These are phyloP conservation scores for Porpolomopsis calyptriformis DNA, from an alignment of 768 basidiomycete species.

Conservation along the genomic window DNA sequence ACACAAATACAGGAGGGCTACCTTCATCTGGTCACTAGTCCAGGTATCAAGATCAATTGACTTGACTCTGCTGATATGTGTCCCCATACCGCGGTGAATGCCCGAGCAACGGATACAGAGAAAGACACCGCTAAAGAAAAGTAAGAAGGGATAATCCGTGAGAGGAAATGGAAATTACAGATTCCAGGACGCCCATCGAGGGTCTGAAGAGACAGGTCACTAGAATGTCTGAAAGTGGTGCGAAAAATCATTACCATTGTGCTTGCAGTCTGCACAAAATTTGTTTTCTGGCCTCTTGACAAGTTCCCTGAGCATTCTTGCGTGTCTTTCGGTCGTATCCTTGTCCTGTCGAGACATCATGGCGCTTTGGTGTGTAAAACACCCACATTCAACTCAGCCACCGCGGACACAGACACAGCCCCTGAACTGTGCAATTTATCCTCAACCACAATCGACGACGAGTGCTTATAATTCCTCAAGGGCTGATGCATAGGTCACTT, in stretches of 20 bases:
- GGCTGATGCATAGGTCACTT: slow-evolving; percentile 3
- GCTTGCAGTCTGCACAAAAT: slow-evolving; percentile 91
- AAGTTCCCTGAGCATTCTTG: slow-evolving; percentile 72
- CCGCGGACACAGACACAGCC: too few species aligned
- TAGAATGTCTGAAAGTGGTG: not conserved
- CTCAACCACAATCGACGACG: too few species aligned
- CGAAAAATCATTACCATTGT: slow-evolving; percentile 59
- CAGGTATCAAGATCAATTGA: slow-evolving; percentile 96
- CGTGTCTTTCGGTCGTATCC: slow-evolving; percentile 70
- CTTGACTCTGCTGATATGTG: slow-evolving; percentile 95
- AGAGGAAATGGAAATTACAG: slow-evolving; percentile 35
- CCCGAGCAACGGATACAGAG: slow-evolving; percentile 97
- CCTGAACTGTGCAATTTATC: too few species aligned
- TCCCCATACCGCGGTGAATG: slow-evolving; percentile 95
- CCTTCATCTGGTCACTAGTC: slow-evolving; percentile 97
- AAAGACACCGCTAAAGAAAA: slow-evolving; percentile 63
- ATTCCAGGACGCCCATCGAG: slow-evolving; percentile 98
- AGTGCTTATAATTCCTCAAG: too few species aligned
- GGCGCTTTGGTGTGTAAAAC: too few species aligned
- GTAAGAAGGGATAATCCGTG: not conserved
- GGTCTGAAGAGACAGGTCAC: slow-evolving; percentile 44
- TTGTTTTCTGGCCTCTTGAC: slow-evolving; percentile 89
- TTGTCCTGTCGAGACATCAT: slow-evolving; percentile 62
- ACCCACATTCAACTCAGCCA: too few species aligned
- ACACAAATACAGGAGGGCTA: slow-evolving; percentile 21